Conservation (phyloP, 768 basidiomycete genomes). For the Tricholoma sp. region DNA sequence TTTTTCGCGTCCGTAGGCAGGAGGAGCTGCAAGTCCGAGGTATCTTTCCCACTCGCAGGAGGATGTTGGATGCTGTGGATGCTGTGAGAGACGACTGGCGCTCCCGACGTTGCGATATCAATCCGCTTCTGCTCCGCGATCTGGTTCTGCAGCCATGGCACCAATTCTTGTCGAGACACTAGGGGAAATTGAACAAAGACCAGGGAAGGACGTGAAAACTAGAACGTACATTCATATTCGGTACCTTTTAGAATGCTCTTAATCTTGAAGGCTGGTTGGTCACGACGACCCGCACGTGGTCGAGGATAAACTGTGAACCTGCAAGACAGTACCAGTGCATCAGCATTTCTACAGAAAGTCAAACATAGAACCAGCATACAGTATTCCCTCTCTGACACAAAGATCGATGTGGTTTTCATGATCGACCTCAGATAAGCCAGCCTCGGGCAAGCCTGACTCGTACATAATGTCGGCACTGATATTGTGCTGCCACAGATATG, state of each 20-base stretch:
- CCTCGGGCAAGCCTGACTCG: conserved; percentile 60
- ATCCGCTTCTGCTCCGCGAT: conserved; percentile 76
- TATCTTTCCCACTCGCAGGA: conserved; percentile 32
- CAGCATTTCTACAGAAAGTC: background rate
- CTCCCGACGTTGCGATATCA: conserved; percentile 62
- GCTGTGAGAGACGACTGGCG: conserved; percentile 36
- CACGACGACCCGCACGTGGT: conserved; percentile 50
- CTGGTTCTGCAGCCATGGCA: conserved; percentile 69
- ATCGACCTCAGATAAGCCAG: conserved; percentile 53
- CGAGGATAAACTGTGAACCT: conserved; percentile 43
- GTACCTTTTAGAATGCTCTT: conserved; percentile 78
- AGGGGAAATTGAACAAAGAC: background rate
- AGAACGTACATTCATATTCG: conserved; percentile 60
- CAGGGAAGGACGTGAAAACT: background rate
- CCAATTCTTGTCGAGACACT: conserved; percentile 47
- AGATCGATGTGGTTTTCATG: conserved; percentile 62
- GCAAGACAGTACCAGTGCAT: background rate
- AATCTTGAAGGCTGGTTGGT: conserved; percentile 71
- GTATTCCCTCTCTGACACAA: conserved; percentile 76
- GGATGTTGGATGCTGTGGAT: conserved; percentile 30
- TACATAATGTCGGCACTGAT: conserved; percentile 90
- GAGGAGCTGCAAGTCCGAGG: conserved; percentile 48
- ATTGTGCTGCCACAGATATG: conserved; percentile 73
- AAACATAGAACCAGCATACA: conserved; percentile 41
- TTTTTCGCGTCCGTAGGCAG: conserved; percentile 71